Conservation (phyloP, 495 filamentous ascomycete genomes). For the Rhypophila decipiens region DNA sequence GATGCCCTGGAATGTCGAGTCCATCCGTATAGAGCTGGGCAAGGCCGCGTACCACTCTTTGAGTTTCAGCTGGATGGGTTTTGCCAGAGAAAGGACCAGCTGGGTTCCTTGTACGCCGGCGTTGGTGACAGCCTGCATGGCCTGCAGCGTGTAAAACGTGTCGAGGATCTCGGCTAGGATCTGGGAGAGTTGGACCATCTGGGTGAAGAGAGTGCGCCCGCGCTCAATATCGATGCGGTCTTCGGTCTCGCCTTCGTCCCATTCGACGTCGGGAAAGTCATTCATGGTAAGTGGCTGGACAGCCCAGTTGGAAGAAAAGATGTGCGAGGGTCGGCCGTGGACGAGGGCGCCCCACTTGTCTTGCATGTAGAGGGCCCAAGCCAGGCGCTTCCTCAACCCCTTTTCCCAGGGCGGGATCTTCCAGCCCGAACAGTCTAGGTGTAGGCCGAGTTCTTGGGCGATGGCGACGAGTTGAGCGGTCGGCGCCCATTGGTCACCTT, state of each 20-base stretch:
- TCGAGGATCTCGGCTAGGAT: constrained; percentile 74
- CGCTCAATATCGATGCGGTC: constrained; percentile 60
- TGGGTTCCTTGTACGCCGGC: constrained; percentile 52
- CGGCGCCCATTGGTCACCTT: constrained; percentile 76
- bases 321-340: constrained; percentile 79
- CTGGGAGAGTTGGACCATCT: constrained; percentile 68
- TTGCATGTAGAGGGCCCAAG: constrained; percentile 88
- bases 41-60: constrained; percentile 73
- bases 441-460: constrained; percentile 76
- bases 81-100: constrained; percentile 64
- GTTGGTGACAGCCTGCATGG: constrained; percentile 42
- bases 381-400: constrained; percentile 73
- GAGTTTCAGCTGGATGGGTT: constrained; percentile 75
- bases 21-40: constrained; percentile 61
- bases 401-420: constrained; percentile 83
- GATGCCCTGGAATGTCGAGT: constrained; percentile 40
- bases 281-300: constrained; percentile 59
- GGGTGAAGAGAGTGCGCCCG: constrained; percentile 60
- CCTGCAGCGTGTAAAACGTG: constrained; percentile 70
- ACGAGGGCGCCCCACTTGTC: constrained; percentile 92
- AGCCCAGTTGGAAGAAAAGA: constrained; percentile 75
- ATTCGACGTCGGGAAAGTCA: constrained; percentile 65
- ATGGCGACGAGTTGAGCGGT: constrained; percentile 80
- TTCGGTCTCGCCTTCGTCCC: constrained; percentile 49
- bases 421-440: constrained; percentile 83